Base-by-base conservation (phyloP, 768 basidiomycete genomes). In the Trametes punicea region DNA sequence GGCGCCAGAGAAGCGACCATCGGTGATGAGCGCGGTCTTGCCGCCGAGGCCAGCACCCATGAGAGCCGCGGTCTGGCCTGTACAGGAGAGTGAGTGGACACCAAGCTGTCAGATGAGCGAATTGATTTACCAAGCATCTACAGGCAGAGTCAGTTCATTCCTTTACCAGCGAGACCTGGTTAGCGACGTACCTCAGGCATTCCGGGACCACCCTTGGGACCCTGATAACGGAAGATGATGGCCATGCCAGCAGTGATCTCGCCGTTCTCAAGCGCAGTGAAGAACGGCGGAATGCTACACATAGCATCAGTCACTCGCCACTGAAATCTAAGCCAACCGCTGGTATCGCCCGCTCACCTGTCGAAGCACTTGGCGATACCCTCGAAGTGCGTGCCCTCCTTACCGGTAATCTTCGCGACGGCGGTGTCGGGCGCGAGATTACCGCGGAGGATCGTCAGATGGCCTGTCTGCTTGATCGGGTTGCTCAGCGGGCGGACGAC, bases 331-430 rank as follows among this genome's bases (percentile, higher is more conserved):
- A 20, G 4, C 9, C 21, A 36, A 33, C 31, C 7, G 7, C 31
- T 15, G 18, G 13, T 7, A 27, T 21, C 15, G 23, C 10, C 9
- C 15, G 61, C 67, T 62, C 55, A 87, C 86, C 75, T 80, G 65
- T 91, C 88, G 62, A 90, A 90, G 65, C 88, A 90, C 70, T 81
- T 87, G 11, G 90, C 90, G 21, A 75, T 70, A 48, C 90, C 90
- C 83, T 91, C 88, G 62, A 97, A 97, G 20, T 73, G 77, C 48
- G 83, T 70, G 4, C 94, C 94, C 72, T 97, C 94, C 71, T 95
- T 94, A 13, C 94, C 93, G 6, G 94, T 96, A 59, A 97, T 75
- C 72, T 98, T 98, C 15, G 93, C 91, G 18, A 98, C 93, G 26
- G 92, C 87, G 1, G 86, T 85, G 46, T 81, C 89, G 0, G 94